phyloP scores from a whole-genome alignment of 2,329 filamentous ascomycete species.

The Beauveria sp. region DNA sequence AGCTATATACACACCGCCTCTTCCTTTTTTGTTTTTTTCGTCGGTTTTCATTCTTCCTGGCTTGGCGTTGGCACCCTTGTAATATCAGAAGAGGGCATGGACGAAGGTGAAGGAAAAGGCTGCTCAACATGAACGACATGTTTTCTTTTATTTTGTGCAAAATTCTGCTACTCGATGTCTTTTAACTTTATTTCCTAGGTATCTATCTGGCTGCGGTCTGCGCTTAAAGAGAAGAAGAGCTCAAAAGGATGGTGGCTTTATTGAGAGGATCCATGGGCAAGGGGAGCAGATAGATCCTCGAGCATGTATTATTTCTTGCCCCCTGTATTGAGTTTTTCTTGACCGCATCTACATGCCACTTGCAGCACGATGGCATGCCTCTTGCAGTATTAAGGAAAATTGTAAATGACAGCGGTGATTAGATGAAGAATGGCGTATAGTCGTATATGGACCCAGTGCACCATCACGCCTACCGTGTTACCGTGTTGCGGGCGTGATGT shows the following conservation, averaged over 20 bases:
- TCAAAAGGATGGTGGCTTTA: constrained; percentile 13
- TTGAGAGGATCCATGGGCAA: constrained; percentile 19
- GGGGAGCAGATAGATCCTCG: constrained; percentile 22
- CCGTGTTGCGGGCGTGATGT: not conserved
- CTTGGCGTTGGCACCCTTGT: constrained; percentile 13
- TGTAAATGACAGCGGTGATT: not conserved
- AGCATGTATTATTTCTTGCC: constrained; percentile 42
- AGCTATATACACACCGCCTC: constrained; percentile 4
- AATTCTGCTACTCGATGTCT: constrained; percentile 2
- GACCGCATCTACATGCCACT: not conserved
- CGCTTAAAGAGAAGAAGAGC: not conserved
- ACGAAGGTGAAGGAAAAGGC: not conserved
- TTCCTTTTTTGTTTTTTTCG: constrained; percentile 4
- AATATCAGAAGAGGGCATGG: constrained; percentile 11
- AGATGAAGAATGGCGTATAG: not conserved
- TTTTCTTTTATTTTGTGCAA: constrained; percentile 1
- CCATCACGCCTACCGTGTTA: too few species aligned
- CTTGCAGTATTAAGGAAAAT: not conserved
- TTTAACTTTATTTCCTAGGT: constrained; percentile 6
- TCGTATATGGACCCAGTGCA: not conserved
- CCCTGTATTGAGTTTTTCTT: constrained; percentile 14
- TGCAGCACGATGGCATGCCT: not conserved
- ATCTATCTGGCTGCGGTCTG: not conserved
- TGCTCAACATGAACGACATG: constrained; percentile 4
- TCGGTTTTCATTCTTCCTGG: not conserved